Percentiles rank a stretch among this genome's conserved stretches.
phyloP scores from a whole-genome alignment of 768 basidiomycete species.

The Russula olivacea region DNA sequence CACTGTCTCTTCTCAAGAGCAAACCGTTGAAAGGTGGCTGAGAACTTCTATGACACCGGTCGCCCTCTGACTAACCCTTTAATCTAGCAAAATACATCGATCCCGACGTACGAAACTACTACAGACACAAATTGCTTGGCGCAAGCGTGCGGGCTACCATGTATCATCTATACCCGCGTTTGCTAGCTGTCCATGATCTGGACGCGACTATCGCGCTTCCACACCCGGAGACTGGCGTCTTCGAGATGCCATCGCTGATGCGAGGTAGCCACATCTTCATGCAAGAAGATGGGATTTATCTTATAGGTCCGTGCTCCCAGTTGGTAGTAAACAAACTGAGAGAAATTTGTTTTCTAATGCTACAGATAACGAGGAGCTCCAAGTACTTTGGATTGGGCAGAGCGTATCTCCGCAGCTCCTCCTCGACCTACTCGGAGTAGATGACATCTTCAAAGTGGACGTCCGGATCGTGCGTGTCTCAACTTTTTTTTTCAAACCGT shows the following conservation, averaged over 20 bases:
- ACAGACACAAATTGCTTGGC: slow-evolving; percentile 68
- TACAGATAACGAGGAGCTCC: slow-evolving; percentile 80
- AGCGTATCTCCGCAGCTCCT: slow-evolving; percentile 78
- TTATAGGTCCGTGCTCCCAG: slow-evolving; percentile 58
- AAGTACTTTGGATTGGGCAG: slow-evolving; percentile 87
- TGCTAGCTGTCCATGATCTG: slow-evolving; percentile 85
- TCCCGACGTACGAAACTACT: slow-evolving; percentile 89
- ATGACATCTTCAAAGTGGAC: slow-evolving; percentile 68
- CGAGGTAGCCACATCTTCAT: slow-evolving; percentile 79
- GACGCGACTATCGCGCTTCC: slow-evolving; percentile 65
- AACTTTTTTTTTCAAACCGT: not conserved
- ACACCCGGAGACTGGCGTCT: slow-evolving; percentile 48
- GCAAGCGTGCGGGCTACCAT: slow-evolving; percentile 65
- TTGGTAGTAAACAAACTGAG: not conserved
- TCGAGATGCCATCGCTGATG: slow-evolving; percentile 72
- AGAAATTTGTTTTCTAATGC: not conserved
- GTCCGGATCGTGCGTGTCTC: slow-evolving; percentile 55
- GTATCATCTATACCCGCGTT: slow-evolving; percentile 78
- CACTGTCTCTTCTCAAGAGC: slow-evolving; percentile 75
- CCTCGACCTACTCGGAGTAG: slow-evolving; percentile 76
- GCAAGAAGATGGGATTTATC: slow-evolving; percentile 87
- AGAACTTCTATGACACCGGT: not conserved
- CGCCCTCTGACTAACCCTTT: not conserved
- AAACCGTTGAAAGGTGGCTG: slow-evolving; percentile 82
- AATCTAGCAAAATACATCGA: slow-evolving; percentile 75